Conservation (phyloP, 768 basidiomycete genomes). For the Suillus cothurnatus region DNA sequence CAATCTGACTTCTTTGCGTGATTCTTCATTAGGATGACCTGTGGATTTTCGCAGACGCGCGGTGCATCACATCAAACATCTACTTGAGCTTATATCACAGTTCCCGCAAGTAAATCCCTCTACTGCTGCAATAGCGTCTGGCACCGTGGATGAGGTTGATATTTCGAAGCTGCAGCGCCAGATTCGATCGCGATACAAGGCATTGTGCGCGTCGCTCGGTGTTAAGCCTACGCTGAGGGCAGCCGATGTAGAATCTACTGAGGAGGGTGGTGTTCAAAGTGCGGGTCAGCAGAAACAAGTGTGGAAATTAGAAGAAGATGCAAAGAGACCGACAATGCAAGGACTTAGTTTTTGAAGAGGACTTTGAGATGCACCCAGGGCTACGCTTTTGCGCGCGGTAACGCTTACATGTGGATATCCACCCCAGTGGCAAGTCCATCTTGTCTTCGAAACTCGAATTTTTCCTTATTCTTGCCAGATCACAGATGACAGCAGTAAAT, state of each 20-base stretch:
- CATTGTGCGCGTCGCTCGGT: constrained; percentile 81
- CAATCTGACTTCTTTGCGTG: not conserved
- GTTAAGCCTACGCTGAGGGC: constrained; percentile 51
- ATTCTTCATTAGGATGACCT: constrained; percentile 2
- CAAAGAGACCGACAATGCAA: constrained; percentile 9
- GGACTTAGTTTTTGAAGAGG: constrained; percentile 16
- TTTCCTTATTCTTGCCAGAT: not conserved
- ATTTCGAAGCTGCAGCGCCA: constrained; percentile 76
- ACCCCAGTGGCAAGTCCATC: not conserved
- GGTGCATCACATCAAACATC: constrained; percentile 61
- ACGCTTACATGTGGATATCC: not conserved
- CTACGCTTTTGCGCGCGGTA: not conserved
- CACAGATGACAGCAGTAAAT: not conserved
- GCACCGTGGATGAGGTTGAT: constrained; percentile 54
- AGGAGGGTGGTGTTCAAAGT: constrained; percentile 12
- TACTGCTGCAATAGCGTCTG: constrained; percentile 28
- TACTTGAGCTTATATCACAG: constrained; percentile 68
- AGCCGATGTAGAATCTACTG: not conserved
- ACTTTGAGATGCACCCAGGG: not conserved
- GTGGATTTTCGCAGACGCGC: constrained; percentile 50
- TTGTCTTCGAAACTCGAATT: not conserved
- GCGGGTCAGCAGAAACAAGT: constrained; percentile 1
- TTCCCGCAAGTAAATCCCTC: constrained; percentile 84
- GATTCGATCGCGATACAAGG: constrained; percentile 86
- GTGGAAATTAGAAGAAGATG: constrained; percentile 9